Base-by-base conservation (phyloP, 2,329 filamentous ascomycete genomes). In the Penicillium occitanis region DNA sequence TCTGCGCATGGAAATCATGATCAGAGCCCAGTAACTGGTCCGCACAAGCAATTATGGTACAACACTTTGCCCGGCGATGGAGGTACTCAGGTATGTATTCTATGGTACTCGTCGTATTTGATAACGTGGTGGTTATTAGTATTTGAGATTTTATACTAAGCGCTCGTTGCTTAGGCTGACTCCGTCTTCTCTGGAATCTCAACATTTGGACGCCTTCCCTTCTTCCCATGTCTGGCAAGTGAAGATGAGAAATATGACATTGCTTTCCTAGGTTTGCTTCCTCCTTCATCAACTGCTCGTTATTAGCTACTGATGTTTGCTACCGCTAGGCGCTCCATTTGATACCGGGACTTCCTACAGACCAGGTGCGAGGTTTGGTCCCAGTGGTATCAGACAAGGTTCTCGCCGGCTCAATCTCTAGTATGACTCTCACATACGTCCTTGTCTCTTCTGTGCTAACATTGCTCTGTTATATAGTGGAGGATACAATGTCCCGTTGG, bases 161-260 rank as follows among this genome's bases (percentile, higher is more conserved):
- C 3, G 22, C 51, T 42, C 66, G 25, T 6, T 28, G 2, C 25
- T 3, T 14, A 93, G 90, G 91, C 91, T 67, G 91, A 96, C 76
- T 93, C 91, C 0, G 91, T 95, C 66, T 96, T 95, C 79, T 94
- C 91, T 1, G 92, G 92, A 33, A 95, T 96, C 73, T 91, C 90
- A 0, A 96, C 92, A 7, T 95, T 95, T 74, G 92, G 91, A 11
- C 88, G 91, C 61, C 81, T 95, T 50, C 88, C 89, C 5, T 95
- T 96, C 78, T 86, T 85, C 66, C 90, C 91, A 2, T 96, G 92
- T 75, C 82, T 96, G 3, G 82, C 86, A n/a, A 88, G 85, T 68
- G 84, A 87, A 48, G 84, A 87, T 30, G 88, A 90, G 70, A 87
- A 88, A 72, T 96, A 90, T 72, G 92, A 96, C 70, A 93, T 96